A percentile compares a stretch with the other conserved stretches of the same genome.
phyloP scores from a whole-genome alignment of 208 protist species.

The Acanthamoeba castellanii region DNA sequence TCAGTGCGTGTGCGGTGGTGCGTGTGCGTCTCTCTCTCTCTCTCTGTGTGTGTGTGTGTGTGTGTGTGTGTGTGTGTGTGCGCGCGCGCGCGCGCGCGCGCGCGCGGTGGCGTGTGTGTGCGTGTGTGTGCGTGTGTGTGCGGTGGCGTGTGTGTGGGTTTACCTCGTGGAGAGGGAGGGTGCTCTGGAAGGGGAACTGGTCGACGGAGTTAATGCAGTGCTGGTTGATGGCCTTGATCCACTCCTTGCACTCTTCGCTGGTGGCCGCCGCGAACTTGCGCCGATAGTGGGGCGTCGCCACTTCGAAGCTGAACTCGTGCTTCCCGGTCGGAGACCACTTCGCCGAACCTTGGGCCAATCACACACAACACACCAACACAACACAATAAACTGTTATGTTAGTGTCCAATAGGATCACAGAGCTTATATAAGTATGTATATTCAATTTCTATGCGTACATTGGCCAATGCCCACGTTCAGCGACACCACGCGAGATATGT shows the following conservation, averaged over 20 bases:
- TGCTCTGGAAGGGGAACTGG: conserved; percentile 28
- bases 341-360: not conserved
- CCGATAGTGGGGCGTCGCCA: not conserved
- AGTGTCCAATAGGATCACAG: too few species aligned
- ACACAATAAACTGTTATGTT: too few species aligned
- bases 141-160: too few species aligned
- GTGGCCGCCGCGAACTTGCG: conserved; percentile 5
- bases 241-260: conserved; percentile 15
- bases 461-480: conserved; percentile 1
- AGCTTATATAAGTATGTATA: too few species aligned
- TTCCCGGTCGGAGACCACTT: conserved; percentile 16
- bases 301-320: conserved; percentile 25
- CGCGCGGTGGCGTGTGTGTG: too few species aligned
- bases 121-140: not conserved
- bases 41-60: too few species aligned
- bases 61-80: not conserved
- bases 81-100: too few species aligned
- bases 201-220: conserved; percentile 7
- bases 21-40: too few species aligned
- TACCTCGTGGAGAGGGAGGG: not conserved
- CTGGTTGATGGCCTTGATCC: conserved; percentile 5
- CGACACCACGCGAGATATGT: not conserved
- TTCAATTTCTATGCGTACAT: not conserved
- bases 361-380: too few species aligned
- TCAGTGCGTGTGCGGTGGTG: too few species aligned